Percentiles rank a stretch among this genome's conserved stretches.
These are phyloP conservation scores for Mimosa bimucronata DNA, from an alignment of 306 rosid genomes.

Conservation along the genomic window DNA sequence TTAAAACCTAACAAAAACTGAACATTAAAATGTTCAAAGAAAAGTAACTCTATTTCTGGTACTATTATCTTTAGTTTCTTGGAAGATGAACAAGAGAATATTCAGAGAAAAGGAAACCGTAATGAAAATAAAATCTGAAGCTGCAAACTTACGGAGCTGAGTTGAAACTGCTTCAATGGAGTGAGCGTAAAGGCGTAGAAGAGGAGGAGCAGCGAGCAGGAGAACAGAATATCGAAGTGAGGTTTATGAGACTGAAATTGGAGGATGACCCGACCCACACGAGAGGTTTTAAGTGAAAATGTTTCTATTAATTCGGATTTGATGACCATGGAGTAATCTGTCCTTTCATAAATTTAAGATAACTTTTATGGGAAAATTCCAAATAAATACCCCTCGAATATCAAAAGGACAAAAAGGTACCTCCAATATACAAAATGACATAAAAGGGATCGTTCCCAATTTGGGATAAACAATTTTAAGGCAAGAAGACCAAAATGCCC, in stretches of 20 bases:
- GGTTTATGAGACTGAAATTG: not conserved
- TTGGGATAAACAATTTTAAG: no score
- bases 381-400: no score
- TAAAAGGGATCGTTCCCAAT: no score
- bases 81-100: not conserved
- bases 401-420: no score
- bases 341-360: no score
- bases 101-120: not conserved
- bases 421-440: no score
- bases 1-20: not conserved
- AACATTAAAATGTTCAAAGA: not conserved
- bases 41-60: not conserved
- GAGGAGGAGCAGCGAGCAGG: not conserved
- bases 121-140: not conserved
- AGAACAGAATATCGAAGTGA: no score
- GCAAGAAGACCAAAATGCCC: no score
- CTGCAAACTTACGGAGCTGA: not conserved
- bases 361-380: no score
- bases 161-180: not conserved
- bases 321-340: no score
- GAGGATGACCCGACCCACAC: not conserved
- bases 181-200: not conserved
- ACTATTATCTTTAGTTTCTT: not conserved
- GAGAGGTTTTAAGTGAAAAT: not conserved
- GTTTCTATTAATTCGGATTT: not conserved